Conservation (phyloP, 1,284 basidiomycete genomes). For the Golubevia pallescens region DNA sequence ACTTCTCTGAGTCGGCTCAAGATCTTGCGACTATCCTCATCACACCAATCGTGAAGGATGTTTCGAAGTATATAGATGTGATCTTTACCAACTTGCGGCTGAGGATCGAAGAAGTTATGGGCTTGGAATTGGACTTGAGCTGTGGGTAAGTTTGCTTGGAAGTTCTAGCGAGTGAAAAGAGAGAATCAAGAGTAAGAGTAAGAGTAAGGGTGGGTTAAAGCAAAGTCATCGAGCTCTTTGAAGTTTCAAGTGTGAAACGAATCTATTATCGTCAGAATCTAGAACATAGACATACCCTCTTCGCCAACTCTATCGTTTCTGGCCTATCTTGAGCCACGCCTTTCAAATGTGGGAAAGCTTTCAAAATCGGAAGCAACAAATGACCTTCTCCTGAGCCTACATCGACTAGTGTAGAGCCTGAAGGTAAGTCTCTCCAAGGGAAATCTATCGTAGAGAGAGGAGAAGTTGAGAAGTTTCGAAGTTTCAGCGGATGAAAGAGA, state of each 20-base stretch:
- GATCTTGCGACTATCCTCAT: too few relatives aligned
- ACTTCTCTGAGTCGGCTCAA: too few relatives aligned
- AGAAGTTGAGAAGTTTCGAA: not conserved
- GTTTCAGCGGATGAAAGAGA: not conserved
- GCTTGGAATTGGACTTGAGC: not conserved
- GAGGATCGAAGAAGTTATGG: too few relatives aligned
- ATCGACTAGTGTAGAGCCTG: not conserved
- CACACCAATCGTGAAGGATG: too few relatives aligned
- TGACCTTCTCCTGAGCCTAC: not conserved
- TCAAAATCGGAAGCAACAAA: not conserved
- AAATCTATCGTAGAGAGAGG: not conserved
- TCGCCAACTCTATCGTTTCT: not conserved
- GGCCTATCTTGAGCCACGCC: not conserved
- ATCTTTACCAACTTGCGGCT: too few relatives aligned
- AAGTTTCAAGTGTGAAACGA: not conserved
- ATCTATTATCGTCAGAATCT: too few relatives aligned
- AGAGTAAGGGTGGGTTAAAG: too few relatives aligned
- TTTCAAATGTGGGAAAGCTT: not conserved
- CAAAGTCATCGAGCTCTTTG: not conserved
- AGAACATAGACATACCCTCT: not conserved
- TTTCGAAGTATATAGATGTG: too few relatives aligned
- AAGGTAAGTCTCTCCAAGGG: not conserved
- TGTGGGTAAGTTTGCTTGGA: not conserved
- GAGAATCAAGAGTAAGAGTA: not conserved
- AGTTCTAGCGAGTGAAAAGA: not conserved